Base-by-base conservation (phyloP, 1,139 yeast species). In the Candida gigantensis region DNA sequence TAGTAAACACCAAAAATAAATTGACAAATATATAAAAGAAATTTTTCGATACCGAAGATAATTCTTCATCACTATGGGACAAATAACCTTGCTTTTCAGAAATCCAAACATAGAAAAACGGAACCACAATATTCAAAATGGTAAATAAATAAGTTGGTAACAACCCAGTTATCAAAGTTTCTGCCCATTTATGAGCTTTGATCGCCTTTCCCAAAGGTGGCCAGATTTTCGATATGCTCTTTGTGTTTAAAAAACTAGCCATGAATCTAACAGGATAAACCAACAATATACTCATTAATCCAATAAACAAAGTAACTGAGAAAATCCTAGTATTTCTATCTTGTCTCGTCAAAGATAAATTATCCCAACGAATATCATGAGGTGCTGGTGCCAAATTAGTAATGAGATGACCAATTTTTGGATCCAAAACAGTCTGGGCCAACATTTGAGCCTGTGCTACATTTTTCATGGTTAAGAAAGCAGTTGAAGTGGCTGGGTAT, bases 401-500 rank as follows among this genome's bases (percentile, higher is more conserved):
- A 30, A 85, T 80, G 30, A 87, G 64, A 38, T 83, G 82, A 52
- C 81, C 76, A 1, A 87, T 83, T 37, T 80, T 74, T 0, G 96
- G 95, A 45, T 88, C 94, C 35, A 87, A 64, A 1, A 86, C 85
- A 0, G 95, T 87, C 55, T 88, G 96, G 0, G 96, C 94, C 6
- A 88, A 81, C 84, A 87, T 79, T 55, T 87, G 96, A 1, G 96
- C 95, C 49, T 83, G 81, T 0, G 94, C 86, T 7, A 86, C 95
- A 2, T 87, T 74, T 44, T 81, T 83, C 92, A 87, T 82, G 1
- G 95, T 87, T 15, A 87, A 77, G 58, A 87, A 87, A 0, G 96
- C 95, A 9, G 70, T 61, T 6, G 74, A 66, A 4, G 72, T 65
- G 1, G 89, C 81, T 0, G 89, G 78, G 47, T 79, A 84, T 42